Conservation (phyloP, 257 asterid species). For the Lycium ferocissimum region DNA sequence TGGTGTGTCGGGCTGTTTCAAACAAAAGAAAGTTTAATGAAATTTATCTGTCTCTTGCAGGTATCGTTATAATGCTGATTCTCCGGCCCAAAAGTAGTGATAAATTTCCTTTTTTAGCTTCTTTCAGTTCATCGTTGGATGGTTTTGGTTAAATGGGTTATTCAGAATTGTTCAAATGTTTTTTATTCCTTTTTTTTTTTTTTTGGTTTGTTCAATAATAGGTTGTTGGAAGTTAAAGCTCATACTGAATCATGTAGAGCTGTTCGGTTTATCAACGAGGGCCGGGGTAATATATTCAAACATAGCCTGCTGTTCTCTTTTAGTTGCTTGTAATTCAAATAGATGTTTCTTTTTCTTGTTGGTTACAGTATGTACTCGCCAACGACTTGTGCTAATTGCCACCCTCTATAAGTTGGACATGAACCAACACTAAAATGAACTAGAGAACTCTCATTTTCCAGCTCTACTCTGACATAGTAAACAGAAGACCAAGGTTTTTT, state of each 20-base stretch:
- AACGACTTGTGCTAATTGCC: background rate
- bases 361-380: background rate
- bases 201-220: constrained; percentile 30
- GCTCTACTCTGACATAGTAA: background rate
- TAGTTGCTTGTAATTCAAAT: background rate
- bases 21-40: background rate
- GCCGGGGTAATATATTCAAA: constrained; percentile 61
- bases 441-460: background rate
- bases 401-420: background rate
- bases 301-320: background rate
- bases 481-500: background rate
- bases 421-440: constrained; percentile 12
- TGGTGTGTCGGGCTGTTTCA: background rate
- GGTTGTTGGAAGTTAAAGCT: constrained; percentile 75
- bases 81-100: constrained; percentile 65
- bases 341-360: background rate
- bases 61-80: constrained; percentile 69
- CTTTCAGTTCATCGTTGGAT: background rate
- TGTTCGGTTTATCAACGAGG: constrained; percentile 84
- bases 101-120: background rate
- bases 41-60: constrained; percentile 38
- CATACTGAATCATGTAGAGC: constrained; percentile 91
- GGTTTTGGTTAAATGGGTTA: constrained; percentile 5
- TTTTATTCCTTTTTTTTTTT: too few relatives aligned
- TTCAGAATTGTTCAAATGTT: background rate